These are phyloP conservation scores for Mycogone perniciosa DNA, from an alignment of 2,329 filamentous ascomycete genomes.

Conservation along the genomic window DNA sequence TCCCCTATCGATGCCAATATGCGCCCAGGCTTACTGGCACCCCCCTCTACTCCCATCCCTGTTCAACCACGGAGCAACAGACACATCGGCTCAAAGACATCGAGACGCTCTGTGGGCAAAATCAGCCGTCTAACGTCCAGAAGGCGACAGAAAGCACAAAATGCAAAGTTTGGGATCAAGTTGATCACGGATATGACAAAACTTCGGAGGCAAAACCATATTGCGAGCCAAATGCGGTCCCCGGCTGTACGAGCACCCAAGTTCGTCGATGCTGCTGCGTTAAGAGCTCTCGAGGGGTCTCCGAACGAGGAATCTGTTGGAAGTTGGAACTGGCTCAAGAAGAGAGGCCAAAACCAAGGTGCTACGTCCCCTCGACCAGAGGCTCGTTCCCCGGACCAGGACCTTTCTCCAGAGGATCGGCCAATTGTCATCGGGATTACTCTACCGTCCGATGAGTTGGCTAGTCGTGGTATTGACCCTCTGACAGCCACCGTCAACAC, in stretches of 20 bases:
- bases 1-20: conserved; percentile 2
- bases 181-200: conserved; percentile 63
- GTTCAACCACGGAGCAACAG: conserved; percentile 15
- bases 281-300: conserved; percentile 53
- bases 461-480: conserved; percentile 36
- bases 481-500: conserved; percentile 40
- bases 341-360: conserved; percentile 25
- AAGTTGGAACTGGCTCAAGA: conserved; percentile 51
- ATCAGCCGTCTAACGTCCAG: conserved; percentile 49
- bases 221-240: conserved; percentile 25
- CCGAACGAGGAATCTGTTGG: conserved; percentile 48
- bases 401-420: conserved; percentile 62
- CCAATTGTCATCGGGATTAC: conserved; percentile 68
- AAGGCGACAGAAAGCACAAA: conserved; percentile 54
- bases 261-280: conserved; percentile 53
- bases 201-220: conserved; percentile 39
- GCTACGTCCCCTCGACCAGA: conserved; percentile 23
- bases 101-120: conserved; percentile 34
- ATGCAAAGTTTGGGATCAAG: conserved; percentile 57
- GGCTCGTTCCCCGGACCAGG: conserved; percentile 27
- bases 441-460: conserved; percentile 43
- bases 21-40: conserved; percentile 7
- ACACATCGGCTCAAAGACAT: conserved; percentile 18
- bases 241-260: conserved; percentile 32
- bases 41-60: conserved; percentile 14